Evolutionary conservation across 2,329 filamentous ascomycete species (phyloP).

Genomic region (Dothiorella sarmentorum): DNA sequence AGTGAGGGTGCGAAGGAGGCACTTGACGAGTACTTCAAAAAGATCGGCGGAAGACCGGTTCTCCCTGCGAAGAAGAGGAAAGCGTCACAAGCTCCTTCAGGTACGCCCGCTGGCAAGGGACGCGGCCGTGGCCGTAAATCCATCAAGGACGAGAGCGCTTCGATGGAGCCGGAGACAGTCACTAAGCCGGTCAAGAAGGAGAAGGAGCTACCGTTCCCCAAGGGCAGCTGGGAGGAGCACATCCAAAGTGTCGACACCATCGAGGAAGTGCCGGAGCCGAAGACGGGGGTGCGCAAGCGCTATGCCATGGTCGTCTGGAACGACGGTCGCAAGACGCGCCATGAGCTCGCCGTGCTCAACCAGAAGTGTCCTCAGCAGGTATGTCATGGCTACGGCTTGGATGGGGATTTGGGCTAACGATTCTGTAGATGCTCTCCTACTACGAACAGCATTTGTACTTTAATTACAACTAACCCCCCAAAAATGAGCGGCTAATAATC

Average conservation of each 20-base stretch:
- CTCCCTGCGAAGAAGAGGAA: slow-evolving; percentile 52
- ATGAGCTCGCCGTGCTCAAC: slow-evolving; percentile 65
- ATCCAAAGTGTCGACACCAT: slow-evolving; percentile 69
- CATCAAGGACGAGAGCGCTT: slow-evolving; percentile 24
- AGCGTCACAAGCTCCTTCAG: neutral
- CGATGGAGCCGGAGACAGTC: slow-evolving; percentile 26
- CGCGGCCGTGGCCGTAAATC: slow-evolving; percentile 26
- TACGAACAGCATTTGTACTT: slow-evolving; percentile 48
- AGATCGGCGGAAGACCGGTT: slow-evolving; percentile 61
- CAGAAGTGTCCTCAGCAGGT: slow-evolving; percentile 77
- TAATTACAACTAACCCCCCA: neutral
- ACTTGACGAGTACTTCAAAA: slow-evolving; percentile 61
- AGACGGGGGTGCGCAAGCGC: slow-evolving; percentile 49
- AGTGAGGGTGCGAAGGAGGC: slow-evolving; percentile 48
- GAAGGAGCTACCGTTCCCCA: slow-evolving; percentile 63
- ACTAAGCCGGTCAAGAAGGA: slow-evolving; percentile 26
- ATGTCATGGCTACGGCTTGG: slow-evolving; percentile 20
- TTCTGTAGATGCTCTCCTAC: slow-evolving; percentile 45
- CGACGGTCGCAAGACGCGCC: slow-evolving; percentile 69
- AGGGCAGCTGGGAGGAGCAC: slow-evolving; percentile 73
- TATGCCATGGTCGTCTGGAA: slow-evolving; percentile 72
- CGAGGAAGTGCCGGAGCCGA: slow-evolving; percentile 53
- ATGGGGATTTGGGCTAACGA: neutral
- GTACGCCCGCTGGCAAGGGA: slow-evolving; percentile 1
- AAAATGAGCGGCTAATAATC: neutral